Base-by-base conservation (phyloP, 495 filamentous ascomycete species). In the Terfezia claveryi region DNA sequence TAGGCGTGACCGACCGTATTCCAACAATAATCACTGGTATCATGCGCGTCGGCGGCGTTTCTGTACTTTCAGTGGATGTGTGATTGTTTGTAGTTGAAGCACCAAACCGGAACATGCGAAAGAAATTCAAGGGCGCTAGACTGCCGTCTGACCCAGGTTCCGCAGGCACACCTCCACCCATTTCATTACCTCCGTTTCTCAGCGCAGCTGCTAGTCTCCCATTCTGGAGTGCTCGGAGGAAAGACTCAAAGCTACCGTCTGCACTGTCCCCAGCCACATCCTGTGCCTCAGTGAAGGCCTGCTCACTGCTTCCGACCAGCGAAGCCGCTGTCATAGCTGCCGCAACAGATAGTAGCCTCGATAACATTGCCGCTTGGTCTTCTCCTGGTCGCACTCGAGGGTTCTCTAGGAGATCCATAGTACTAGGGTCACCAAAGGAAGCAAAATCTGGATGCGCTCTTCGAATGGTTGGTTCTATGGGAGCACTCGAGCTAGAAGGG, bases 1-100 rank as follows among this genome's bases (percentile, higher is more conserved):
- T 69, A 14, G 79, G 72, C 16, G 75, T 75, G 38, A 84, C 80
- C 10, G 80, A 82, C 36, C 81, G 72, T 44, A 86, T 82, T 10
- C 82, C 82, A 49, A 86, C 81, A 44, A 85, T 66, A 49, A 66
- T 66, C 36, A 66, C 63, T 27, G 63, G 63, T 32, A 66, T 62
- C 63, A 66, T 66, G 49, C 63, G 57, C 54, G 61, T 56, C 7
- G 60, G 59, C 20, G 55, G 76, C 36, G 74, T 79, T 55, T 81
- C 79, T 20, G 58, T 53, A n/a, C 67, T 70, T 50, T 76, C 75
- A 20, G 68, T 67, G 54, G 66, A 55, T 52, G 71, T 66, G 49
- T 61, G 55, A 50, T 49, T 62, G 12, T 71, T 71, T 8, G 72
- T 68, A 38, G 56, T 56, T 36, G 52, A 49, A 61, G 76, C 77